These are phyloP conservation scores for Paralagenidium karlingii DNA, from an alignment of 352 stramenopile species.

Conservation along the genomic window DNA sequence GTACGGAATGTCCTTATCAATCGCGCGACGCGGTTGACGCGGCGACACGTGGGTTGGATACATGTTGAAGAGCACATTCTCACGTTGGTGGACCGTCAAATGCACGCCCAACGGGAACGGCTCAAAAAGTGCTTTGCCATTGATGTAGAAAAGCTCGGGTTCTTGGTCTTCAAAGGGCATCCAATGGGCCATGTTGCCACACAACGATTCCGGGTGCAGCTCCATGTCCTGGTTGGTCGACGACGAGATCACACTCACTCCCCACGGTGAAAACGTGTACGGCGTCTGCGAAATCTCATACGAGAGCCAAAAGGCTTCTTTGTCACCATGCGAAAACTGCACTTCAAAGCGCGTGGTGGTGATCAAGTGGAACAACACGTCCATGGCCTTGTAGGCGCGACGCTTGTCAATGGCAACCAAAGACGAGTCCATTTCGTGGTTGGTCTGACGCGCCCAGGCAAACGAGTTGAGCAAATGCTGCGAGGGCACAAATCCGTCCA, in stretches of 20 bases:
- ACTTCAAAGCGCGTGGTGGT: conserved; percentile 44
- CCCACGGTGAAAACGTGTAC: conserved; percentile 60
- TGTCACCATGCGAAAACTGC: conserved; percentile 57
- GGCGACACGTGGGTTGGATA: conserved; percentile 41
- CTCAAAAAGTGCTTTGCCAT: conserved; percentile 24
- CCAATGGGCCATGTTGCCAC: conserved; percentile 13
- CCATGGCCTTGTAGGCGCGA: conserved; percentile 18
- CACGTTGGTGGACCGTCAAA: conserved; percentile 10
- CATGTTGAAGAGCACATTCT: conserved; percentile 28
- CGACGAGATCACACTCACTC: conserved; percentile 30
- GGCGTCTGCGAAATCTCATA: conserved; percentile 30
- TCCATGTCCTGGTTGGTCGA: conserved; percentile 36
- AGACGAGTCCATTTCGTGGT: conserved; percentile 55
- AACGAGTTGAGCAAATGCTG: conserved; percentile 22
- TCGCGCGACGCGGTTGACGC: conserved; percentile 17
- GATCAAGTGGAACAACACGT: conserved; percentile 53
- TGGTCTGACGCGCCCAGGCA: conserved; percentile 21
- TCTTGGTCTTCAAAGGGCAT: conserved; percentile 5
- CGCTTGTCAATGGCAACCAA: conserved; percentile 59
- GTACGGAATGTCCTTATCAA: conserved; percentile 1
- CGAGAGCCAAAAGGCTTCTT: conserved; percentile 64
- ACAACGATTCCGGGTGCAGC: conserved; percentile 40
- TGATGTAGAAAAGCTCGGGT: conserved; percentile 23
- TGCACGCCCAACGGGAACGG: conserved; percentile 10
- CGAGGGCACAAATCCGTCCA: conserved; percentile 4